Conservation (phyloP, 1,284 basidiomycete species). For the Phellopilus nigrolimitatus region DNA sequence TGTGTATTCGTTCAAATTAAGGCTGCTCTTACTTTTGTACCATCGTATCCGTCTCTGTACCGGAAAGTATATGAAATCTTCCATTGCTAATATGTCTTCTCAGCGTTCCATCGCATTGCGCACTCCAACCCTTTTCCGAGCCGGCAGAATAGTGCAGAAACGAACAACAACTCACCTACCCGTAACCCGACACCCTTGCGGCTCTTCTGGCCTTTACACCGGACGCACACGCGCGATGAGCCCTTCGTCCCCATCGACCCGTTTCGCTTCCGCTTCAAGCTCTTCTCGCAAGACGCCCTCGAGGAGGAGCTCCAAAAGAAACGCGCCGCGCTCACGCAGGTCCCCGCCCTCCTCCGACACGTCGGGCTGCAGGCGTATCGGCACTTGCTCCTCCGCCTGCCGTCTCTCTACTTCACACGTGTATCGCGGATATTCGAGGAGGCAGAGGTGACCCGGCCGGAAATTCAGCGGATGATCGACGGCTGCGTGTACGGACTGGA, state of each 20-base stretch:
- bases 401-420: slow-evolving; percentile 68
- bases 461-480: slow-evolving; percentile 62
- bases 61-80: no score
- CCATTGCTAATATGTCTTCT: not conserved
- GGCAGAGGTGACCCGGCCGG: slow-evolving; percentile 67
- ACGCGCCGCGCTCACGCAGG: slow-evolving; percentile 17
- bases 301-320: not conserved
- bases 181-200: slow-evolving; percentile 41
- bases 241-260: slow-evolving; percentile 47
- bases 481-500: slow-evolving; percentile 4
- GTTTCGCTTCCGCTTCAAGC: slow-evolving; percentile 32
- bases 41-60: no score
- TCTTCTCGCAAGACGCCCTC: slow-evolving; percentile 26
- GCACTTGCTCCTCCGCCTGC: slow-evolving; percentile 59
- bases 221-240: slow-evolving; percentile 39
- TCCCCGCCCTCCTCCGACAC: slow-evolving; percentile 41
- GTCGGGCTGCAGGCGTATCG: slow-evolving; percentile 60
- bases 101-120: not conserved
- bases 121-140: not conserved
- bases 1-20: not conserved
- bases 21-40: not conserved
- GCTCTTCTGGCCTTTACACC: slow-evolving; percentile 36
- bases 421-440: slow-evolving; percentile 69
- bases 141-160: slow-evolving; percentile 18
- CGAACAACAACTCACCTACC: slow-evolving; percentile 34